Evolutionary conservation across 2,329 filamentous ascomycete species (phyloP).

Genomic region (Colletotrichum scovillei): DNA sequence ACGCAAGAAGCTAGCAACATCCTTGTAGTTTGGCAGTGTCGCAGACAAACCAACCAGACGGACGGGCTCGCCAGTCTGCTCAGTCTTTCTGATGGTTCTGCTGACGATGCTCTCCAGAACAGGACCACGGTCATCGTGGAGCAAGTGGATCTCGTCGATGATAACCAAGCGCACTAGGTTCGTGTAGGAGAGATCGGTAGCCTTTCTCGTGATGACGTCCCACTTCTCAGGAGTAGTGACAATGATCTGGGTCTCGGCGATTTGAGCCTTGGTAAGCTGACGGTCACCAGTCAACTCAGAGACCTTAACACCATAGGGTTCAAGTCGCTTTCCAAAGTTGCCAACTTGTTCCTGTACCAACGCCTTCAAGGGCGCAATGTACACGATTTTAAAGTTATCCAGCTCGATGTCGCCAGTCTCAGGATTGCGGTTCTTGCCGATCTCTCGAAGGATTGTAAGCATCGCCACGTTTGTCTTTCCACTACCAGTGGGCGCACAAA

Average conservation of each 20-base stretch:
- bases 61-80: constrained; percentile 94
- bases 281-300: constrained; percentile 97
- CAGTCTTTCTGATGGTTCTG: constrained; percentile 90
- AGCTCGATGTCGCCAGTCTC: constrained; percentile 93
- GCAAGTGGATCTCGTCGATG: constrained; percentile 97
- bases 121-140: constrained; percentile 96
- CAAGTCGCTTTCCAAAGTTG: constrained; percentile 92
- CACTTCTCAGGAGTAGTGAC: constrained; percentile 99
- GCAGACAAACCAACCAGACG: constrained; percentile 93
- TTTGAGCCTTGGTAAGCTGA: constrained; percentile 98
- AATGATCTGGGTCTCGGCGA: constrained; percentile 96
- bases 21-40: constrained; percentile 94
- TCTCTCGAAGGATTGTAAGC: constrained; percentile 94
- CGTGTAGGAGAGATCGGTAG: constrained; percentile 95
- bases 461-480: constrained; percentile 99
- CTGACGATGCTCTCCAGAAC: constrained; percentile 97
- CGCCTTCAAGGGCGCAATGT: constrained; percentile 95
- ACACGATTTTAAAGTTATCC: constrained; percentile 98
- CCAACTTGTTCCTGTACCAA: constrained; percentile 98
- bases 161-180: constrained; percentile 96
- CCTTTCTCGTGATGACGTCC: constrained; percentile 98
- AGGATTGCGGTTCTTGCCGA: constrained; percentile 92
- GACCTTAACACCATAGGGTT: constrained; percentile 90
- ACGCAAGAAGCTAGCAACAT: constrained; percentile 94
- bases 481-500: constrained; percentile 96